Evolutionary conservation across 257 asterid species (phyloP).

Genomic region (Dorcoceras hygrometricum): DNA sequence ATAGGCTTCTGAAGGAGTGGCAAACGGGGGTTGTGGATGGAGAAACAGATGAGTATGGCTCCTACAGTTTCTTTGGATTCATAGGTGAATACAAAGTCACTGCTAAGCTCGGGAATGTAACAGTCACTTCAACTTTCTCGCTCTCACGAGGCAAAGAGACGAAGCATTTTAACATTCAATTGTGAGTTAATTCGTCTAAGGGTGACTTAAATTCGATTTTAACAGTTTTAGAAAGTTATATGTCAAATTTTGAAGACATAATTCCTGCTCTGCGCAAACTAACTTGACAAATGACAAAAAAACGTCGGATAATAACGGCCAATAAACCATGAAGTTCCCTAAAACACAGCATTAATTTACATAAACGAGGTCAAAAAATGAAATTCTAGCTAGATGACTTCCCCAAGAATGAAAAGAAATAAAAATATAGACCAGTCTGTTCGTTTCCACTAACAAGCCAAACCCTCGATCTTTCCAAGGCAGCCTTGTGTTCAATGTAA

Average conservation of each 20-base stretch:
- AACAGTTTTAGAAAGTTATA: background rate
- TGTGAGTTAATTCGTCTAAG: background rate
- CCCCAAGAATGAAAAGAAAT: conserved; percentile 13
- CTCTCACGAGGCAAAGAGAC: conserved; percentile 43
- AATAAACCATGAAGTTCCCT: conserved; percentile 14
- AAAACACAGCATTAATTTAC: conserved; percentile 26
- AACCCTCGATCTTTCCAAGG: conserved; percentile 29
- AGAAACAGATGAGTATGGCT: conserved; percentile 41
- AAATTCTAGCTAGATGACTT: conserved; percentile 11
- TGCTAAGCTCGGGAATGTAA: conserved; percentile 21
- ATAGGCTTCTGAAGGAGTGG: conserved; percentile 54
- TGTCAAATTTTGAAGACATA: background rate
- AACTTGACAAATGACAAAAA: background rate
- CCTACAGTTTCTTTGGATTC: conserved; percentile 45
- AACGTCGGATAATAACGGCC: background rate
- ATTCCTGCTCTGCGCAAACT: background rate
- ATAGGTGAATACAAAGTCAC: conserved; percentile 48
- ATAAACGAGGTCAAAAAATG: conserved; percentile 26
- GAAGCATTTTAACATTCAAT: conserved; percentile 12
- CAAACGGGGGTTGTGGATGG: conserved; percentile 38
- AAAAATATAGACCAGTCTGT: conserved; percentile 20
- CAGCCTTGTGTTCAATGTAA: conserved; percentile 11
- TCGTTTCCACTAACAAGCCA: conserved; percentile 25
- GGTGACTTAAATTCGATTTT: background rate
- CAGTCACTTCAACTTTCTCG: conserved; percentile 35